Base-by-base conservation (phyloP, 2,329 filamentous ascomycete species). In the Pseudogymnoascus sp. region DNA sequence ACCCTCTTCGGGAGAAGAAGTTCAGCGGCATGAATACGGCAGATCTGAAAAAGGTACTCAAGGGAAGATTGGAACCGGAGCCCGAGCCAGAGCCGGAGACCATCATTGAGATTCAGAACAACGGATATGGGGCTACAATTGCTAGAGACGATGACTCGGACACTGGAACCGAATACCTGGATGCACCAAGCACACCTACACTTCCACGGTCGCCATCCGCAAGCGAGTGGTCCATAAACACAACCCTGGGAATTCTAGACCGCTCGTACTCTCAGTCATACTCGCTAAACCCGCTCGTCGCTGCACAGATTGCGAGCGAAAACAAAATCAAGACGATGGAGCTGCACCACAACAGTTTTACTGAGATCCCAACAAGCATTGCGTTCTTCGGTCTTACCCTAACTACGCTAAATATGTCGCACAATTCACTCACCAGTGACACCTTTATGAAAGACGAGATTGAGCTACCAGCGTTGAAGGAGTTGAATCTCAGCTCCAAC, bases 1-100 rank as follows among this genome's bases (percentile, higher is more conserved):
- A 99, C 70, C 95, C 95, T 0, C 78, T 99, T 12, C 83, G 90
- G 12, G 92, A 97, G 73, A 92, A 89, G 73, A 96, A 92, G 73
- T 91, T 95, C 68, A 79, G 93, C 12, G 89, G 85, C 0, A 90
- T 96, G 77, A 83, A 83, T 21, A 92, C 90, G 0, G 89, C 91
- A 12, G 89, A 95, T 62, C 78, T 97, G 66, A 96, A 96, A 75
- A 83, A 84, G 44, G 85, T 87, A 46, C 77, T 97, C 46, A 82
- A 84, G 18, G 82, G 82, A 37, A 84, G 90, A 25, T 77, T 93
- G 65, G 83, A 86, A 72, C 84, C 89, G 16, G 68, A 75, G 67
- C 62, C 73, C 64, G 64, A 65, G 28, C 31, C 36, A 16, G 67
- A 69, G 2, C 66, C 14, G 6, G 28, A 25, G 25, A 59, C 42